Evolutionary conservation across 371 early-diverging fungal species (phyloP).

Genomic region (Zychaea mexicana): DNA sequence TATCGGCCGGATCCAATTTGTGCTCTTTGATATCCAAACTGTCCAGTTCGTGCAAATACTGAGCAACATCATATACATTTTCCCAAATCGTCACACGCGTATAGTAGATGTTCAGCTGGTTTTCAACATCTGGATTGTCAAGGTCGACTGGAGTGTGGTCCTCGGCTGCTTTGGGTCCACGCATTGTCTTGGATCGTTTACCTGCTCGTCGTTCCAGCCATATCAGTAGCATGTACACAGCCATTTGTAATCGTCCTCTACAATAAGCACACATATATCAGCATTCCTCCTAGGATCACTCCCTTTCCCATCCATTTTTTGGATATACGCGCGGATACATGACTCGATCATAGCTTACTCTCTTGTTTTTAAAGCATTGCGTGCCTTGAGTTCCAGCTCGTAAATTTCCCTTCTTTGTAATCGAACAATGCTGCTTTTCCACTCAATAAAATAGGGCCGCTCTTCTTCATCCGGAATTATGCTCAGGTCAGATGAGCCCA

Average conservation of each 20-base stretch:
- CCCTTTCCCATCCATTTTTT: background rate
- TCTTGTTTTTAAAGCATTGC: conserved; percentile 7
- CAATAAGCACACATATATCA: background rate
- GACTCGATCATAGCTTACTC: background rate
- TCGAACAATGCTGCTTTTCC: background rate
- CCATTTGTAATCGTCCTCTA: conserved; percentile 9
- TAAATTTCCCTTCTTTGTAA: background rate
- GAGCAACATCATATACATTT: conserved; percentile 4
- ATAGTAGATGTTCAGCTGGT: conserved; percentile 6
- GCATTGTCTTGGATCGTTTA: background rate
- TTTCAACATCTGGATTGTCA: conserved; percentile 1
- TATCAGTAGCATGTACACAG: background rate
- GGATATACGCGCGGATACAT: background rate
- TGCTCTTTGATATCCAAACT: conserved; percentile 2
- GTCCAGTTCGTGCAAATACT: background rate
- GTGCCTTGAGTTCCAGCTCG: background rate
- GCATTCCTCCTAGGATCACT: too few species aligned
- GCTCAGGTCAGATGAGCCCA: background rate
- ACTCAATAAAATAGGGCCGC: background rate
- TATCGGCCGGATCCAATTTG: background rate
- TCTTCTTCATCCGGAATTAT: background rate
- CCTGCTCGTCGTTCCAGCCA: conserved; percentile 6
- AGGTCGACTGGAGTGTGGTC: background rate
- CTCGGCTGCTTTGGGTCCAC: background rate
- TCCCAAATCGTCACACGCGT: background rate